These are phyloP conservation scores for Penicillium sp. DNA, from an alignment of 2,329 filamentous ascomycete species.

Conservation along the genomic window DNA sequence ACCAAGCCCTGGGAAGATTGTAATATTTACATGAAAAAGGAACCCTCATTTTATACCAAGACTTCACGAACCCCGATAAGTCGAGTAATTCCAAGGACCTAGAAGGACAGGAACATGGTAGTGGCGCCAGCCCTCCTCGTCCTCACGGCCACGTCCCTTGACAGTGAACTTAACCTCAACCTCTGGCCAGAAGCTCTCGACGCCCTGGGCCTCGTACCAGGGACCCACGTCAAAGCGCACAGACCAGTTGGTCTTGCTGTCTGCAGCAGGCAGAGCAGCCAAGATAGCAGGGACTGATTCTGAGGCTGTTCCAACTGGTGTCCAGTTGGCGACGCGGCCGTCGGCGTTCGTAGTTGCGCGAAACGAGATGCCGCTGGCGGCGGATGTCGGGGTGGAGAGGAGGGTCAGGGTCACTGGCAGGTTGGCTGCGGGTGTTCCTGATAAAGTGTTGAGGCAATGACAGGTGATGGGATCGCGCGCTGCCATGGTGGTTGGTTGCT, in stretches of 20 bases:
- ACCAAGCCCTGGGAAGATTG: background rate
- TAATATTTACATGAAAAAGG: background rate
- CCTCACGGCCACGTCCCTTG: slow-evolving; percentile 41
- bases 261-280: slow-evolving; percentile 33
- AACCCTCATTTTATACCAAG: background rate
- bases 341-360: slow-evolving; percentile 45
- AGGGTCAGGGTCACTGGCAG: slow-evolving; percentile 52
- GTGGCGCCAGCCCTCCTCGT: slow-evolving; percentile 46
- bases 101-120: slow-evolving; percentile 53
- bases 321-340: slow-evolving; percentile 48
- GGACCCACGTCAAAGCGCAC: slow-evolving; percentile 47
- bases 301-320: slow-evolving; percentile 24
- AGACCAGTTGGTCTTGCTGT: slow-evolving; percentile 46
- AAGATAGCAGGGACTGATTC: slow-evolving; percentile 31
- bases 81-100: slow-evolving; percentile 52
- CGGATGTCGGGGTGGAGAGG: slow-evolving; percentile 53
- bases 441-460: slow-evolving; percentile 51
- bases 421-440: slow-evolving; percentile 44
- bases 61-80: slow-evolving; percentile 46
- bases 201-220: slow-evolving; percentile 48
- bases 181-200: slow-evolving; percentile 52
- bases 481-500: slow-evolving; percentile 28
- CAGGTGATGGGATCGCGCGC: slow-evolving; percentile 49
- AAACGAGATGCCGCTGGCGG: slow-evolving; percentile 33
- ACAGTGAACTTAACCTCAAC: slow-evolving; percentile 52